A percentile compares a stretch with the other conserved stretches of the same genome.
phyloP scores from a whole-genome alignment of 2,329 filamentous ascomycete genomes.

The Huntiella savannae region DNA sequence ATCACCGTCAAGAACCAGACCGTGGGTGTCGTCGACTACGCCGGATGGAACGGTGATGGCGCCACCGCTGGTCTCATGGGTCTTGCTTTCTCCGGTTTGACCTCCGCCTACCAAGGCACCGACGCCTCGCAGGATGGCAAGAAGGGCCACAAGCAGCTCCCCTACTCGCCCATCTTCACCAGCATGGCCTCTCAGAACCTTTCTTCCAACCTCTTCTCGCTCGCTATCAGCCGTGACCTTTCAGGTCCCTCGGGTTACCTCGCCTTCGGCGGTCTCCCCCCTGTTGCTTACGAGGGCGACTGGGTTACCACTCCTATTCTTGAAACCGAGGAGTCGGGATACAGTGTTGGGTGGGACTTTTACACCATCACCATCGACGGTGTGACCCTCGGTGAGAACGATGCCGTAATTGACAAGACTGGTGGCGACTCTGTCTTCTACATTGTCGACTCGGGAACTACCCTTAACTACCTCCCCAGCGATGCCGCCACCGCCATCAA shows the following conservation, averaged over 20 bases:
- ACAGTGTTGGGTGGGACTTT: constrained; percentile 2
- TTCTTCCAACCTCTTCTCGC: constrained; percentile 4
- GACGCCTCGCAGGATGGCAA: neutral
- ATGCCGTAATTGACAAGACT: constrained; percentile 12
- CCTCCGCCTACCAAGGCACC: constrained; percentile 5
- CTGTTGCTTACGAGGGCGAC: constrained; percentile 3
- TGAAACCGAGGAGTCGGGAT: constrained; percentile 1
- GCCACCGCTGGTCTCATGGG: constrained; percentile 6
- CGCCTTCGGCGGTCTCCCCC: constrained; percentile 8
- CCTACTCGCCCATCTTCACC: constrained; percentile 8
- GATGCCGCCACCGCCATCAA: constrained; percentile 16
- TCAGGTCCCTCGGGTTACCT: constrained; percentile 4
- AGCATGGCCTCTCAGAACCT: constrained; percentile 2
- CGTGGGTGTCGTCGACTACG: constrained; percentile 6
- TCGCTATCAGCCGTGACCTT: constrained; percentile 2
- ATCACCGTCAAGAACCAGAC: constrained; percentile 7
- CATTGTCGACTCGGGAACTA: constrained; percentile 16
- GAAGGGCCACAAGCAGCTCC: neutral
- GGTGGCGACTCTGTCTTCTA: constrained; percentile 7
- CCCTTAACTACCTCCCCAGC: constrained; percentile 16
- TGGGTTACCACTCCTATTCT: constrained; percentile 7
- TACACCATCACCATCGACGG: constrained; percentile 14
- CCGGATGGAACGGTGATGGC: constrained; percentile 3
- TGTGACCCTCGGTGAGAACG: constrained; percentile 4
- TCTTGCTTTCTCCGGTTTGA: constrained; percentile 7